phyloP scores from a whole-genome alignment of 208 protist species.

The Strigomonas culicis region DNA sequence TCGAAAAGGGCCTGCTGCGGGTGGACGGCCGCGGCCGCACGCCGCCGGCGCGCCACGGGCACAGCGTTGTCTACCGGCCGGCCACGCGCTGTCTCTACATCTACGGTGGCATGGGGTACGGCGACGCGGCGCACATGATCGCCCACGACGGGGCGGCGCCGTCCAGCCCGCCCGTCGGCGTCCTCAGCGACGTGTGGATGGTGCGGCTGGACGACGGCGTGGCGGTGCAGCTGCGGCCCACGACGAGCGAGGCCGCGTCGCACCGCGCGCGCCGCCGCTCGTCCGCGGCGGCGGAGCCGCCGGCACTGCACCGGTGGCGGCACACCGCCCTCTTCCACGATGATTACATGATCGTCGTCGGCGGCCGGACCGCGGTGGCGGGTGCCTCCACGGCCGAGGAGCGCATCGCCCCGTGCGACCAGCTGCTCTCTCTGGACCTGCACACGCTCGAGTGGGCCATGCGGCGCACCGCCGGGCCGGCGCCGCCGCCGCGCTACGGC shows the following conservation, averaged over 20 bases:
- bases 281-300: slow-evolving; percentile 8
- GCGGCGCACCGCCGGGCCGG: slow-evolving; percentile 29
- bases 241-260: not conserved
- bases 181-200: slow-evolving; percentile 33
- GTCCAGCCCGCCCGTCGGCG: slow-evolving; percentile 6
- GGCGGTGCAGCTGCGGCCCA: slow-evolving; percentile 1
- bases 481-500: slow-evolving; percentile 50
- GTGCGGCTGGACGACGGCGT: slow-evolving; percentile 23
- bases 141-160: not conserved
- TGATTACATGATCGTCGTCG: slow-evolving; percentile 54
- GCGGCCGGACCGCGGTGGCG: slow-evolving; percentile 29
- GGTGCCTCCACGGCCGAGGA: slow-evolving; percentile 11
- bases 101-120: slow-evolving; percentile 47
- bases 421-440: slow-evolving; percentile 56
- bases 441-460: slow-evolving; percentile 26
- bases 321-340: slow-evolving; percentile 53
- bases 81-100: slow-evolving; percentile 47
- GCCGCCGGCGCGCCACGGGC: slow-evolving; percentile 40
- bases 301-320: slow-evolving; percentile 35
- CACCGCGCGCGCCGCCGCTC: not conserved
- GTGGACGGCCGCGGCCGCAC: not conserved
- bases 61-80: slow-evolving; percentile 43
- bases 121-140: not conserved
- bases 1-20: not conserved
- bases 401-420: slow-evolving; percentile 18